Evolutionary conservation across 371 early-diverging fungal genomes (phyloP).

Genomic region (Polyrhizophydium stewartii): DNA sequence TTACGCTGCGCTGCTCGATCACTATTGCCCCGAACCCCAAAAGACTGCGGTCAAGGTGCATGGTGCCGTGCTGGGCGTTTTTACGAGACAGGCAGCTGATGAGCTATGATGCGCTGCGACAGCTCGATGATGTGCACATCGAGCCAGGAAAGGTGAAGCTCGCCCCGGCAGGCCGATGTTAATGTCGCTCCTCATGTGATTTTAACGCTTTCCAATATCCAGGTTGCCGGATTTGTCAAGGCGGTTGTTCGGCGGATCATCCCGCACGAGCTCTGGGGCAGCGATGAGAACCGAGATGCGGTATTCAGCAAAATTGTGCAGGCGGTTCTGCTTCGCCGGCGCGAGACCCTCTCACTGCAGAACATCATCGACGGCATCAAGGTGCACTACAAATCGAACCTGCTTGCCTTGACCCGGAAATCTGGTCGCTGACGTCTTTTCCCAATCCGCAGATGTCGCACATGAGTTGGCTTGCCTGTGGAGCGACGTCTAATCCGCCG

Average conservation of each 20-base stretch:
- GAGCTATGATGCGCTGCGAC: too few relatives aligned
- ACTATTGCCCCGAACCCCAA: constrained; percentile 23
- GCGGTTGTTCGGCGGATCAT: constrained; percentile 39
- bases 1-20: constrained; percentile 17
- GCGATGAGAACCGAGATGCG: constrained; percentile 36
- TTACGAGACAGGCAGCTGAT: too few relatives aligned
- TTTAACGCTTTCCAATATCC: background rate
- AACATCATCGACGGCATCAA: constrained; percentile 56
- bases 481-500: constrained; percentile 8
- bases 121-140: too few relatives aligned
- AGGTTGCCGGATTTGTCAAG: constrained; percentile 44
- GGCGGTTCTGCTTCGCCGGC: constrained; percentile 50
- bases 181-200: background rate
- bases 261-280: constrained; percentile 54
- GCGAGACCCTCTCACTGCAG: constrained; percentile 58
- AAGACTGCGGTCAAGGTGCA: background rate
- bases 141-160: background rate
- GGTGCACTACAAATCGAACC: constrained; percentile 22
- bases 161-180: background rate
- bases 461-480: constrained; percentile 39
- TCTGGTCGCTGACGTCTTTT: background rate
- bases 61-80: too few relatives aligned
- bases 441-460: constrained; percentile 19
- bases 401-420: background rate
- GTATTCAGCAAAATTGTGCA: constrained; percentile 15